Conservation (phyloP, 768 basidiomycete species). For the Mycena chlorophos region DNA sequence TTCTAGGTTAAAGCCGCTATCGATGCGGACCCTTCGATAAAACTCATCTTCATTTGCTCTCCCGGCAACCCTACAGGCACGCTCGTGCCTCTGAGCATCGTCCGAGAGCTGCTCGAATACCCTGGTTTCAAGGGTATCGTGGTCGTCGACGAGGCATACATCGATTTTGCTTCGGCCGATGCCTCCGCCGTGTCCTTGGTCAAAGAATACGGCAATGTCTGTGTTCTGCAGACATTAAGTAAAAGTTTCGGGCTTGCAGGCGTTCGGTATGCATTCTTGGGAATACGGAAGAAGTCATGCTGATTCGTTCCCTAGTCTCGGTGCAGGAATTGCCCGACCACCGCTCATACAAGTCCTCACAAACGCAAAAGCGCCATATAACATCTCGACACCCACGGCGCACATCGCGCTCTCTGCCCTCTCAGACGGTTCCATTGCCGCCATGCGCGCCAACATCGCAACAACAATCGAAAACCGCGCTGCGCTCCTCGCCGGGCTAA, state of each 20-base stretch:
- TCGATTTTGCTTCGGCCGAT: conserved; percentile 77
- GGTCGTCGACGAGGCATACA: conserved; percentile 95
- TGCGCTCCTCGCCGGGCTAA: conserved; percentile 29
- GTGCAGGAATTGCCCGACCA: conserved; percentile 87
- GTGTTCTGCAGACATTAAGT: conserved; percentile 95
- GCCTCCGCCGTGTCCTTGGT: conserved; percentile 71
- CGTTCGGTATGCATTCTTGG: conserved; percentile 67
- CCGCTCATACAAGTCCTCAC: conserved; percentile 86
- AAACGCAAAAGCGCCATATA: conserved; percentile 98
- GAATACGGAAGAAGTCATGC: not conserved
- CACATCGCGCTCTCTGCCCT: conserved; percentile 79
- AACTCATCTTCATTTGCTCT: conserved; percentile 92
- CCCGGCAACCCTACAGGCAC: conserved; percentile 98
- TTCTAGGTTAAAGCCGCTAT: conserved; percentile 69
- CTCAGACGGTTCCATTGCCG: conserved; percentile 56
- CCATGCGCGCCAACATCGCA: conserved; percentile 66
- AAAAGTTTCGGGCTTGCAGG: conserved; percentile 96
- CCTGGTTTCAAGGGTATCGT: conserved; percentile 86
- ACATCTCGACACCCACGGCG: conserved; percentile 89
- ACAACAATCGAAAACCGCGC: conserved; percentile 56
- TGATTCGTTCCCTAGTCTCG: conserved; percentile 66
- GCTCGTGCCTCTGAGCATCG: conserved; percentile 66
- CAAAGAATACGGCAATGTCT: conserved; percentile 80
- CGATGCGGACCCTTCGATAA: conserved; percentile 72
- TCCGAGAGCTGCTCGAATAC: conserved; percentile 74